A percentile compares a stretch with the other conserved stretches of the same genome.
Conservation (phyloP, 2,329 filamentous ascomycete genomes). For the Talaromyces sp. region DNA sequence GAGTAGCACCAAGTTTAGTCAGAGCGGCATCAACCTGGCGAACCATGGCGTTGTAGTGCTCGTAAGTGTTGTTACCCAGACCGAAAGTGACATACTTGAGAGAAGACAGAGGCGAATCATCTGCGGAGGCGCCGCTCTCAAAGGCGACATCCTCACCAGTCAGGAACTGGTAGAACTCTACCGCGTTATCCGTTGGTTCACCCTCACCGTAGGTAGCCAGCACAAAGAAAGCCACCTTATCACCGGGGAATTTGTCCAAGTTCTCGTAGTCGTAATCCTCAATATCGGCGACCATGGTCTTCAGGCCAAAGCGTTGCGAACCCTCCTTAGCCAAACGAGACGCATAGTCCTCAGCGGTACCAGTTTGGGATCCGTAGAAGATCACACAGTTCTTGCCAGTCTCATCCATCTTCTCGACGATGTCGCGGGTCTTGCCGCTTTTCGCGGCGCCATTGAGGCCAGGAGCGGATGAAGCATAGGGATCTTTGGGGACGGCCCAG, state of each 20-base stretch:
- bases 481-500: constrained; percentile 80
- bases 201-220: constrained; percentile 97
- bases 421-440: constrained; percentile 84
- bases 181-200: constrained; percentile 97
- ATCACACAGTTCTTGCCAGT: constrained; percentile 95
- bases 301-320: constrained; percentile 90
- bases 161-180: constrained; percentile 97
- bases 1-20: constrained; percentile 76
- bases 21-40: constrained; percentile 84
- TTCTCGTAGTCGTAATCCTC: constrained; percentile 98
- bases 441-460: constrained; percentile 67
- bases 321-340: constrained; percentile 96
- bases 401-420: constrained; percentile 95
- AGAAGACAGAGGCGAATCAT: constrained; percentile 74
- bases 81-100: constrained; percentile 95
- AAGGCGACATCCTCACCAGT: constrained; percentile 79
- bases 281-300: constrained; percentile 97
- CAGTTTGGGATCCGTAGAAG: constrained; percentile 98
- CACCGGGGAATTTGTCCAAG: constrained; percentile 81
- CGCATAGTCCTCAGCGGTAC: constrained; percentile 97
- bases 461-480: constrained; percentile 73
- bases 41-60: constrained; percentile 99
- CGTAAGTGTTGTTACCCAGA: constrained; percentile 98
- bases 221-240: constrained; percentile 93
- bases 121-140: constrained; percentile 64